These are phyloP conservation scores for Eustoma russellianum DNA, from an alignment of 257 asterid genomes.

Conservation along the genomic window DNA sequence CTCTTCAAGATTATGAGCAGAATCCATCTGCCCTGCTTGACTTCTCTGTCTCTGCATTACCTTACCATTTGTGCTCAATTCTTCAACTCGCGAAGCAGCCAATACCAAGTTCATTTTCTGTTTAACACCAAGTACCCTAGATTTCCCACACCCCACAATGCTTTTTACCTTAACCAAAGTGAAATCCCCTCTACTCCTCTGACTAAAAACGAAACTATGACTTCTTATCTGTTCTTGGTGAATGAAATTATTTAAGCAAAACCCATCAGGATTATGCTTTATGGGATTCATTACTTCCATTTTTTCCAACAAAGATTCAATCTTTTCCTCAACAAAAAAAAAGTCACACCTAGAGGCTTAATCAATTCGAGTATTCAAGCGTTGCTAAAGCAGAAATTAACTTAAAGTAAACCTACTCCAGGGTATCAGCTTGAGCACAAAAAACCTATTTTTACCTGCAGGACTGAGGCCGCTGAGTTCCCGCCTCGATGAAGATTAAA, in stretches of 20 bases:
- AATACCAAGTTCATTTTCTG: constrained; percentile 25
- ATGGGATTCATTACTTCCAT: constrained; percentile 55
- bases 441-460: background rate
- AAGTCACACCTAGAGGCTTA: background rate
- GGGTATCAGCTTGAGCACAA: background rate
- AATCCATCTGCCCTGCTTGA: constrained; percentile 6
- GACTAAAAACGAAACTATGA: constrained; percentile 14
- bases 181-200: constrained; percentile 9
- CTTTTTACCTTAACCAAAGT: constrained; percentile 11
- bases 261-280: constrained; percentile 38
- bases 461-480: too few species aligned
- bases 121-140: constrained; percentile 11
- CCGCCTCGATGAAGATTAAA: too few species aligned
- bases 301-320: background rate
- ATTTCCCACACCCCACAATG: constrained; percentile 10
- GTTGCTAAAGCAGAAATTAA: background rate
- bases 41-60: constrained; percentile 21
- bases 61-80: constrained; percentile 34
- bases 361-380: background rate
- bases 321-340: constrained; percentile 1
- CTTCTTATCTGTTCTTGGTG: constrained; percentile 10
- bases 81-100: constrained; percentile 42
- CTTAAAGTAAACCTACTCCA: background rate
- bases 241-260: constrained; percentile 28
- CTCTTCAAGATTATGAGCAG: constrained; percentile 41